phyloP scores from a whole-genome alignment of 495 filamentous ascomycete genomes.

The Rhypophila decipiens region DNA sequence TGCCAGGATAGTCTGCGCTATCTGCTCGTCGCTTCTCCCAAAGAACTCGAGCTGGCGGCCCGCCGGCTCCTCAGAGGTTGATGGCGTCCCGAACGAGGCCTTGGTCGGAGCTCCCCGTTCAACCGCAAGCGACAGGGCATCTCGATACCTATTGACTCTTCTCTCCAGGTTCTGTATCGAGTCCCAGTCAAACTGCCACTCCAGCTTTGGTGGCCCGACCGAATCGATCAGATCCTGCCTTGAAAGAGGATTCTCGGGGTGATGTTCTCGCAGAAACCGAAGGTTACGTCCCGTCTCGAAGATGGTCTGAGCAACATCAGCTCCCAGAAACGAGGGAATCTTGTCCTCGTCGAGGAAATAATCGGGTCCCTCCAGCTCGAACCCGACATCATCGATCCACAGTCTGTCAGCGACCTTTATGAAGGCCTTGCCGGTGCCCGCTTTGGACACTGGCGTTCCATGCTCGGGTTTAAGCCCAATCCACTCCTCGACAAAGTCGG shows the following conservation, averaged over 20 bases:
- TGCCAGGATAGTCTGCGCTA: conserved; percentile 41
- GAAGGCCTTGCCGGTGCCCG: conserved; percentile 46
- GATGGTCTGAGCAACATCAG: conserved; percentile 56
- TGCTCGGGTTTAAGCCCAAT: conserved; percentile 60
- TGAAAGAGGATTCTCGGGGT: conserved; percentile 72
- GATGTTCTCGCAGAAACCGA: conserved; percentile 62
- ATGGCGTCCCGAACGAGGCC: not conserved
- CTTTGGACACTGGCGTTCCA: conserved; percentile 40
- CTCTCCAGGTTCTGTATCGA: conserved; percentile 58
- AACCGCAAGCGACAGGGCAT: conserved; percentile 39
- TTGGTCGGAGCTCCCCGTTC: conserved; percentile 2
- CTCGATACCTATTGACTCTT: conserved; percentile 59
- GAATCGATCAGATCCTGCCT: conserved; percentile 37
- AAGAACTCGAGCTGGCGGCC: conserved; percentile 35
- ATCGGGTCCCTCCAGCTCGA: conserved; percentile 46
- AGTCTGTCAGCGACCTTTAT: conserved; percentile 54
- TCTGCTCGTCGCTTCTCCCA: conserved; percentile 42
- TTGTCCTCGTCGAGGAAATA: conserved; percentile 54
- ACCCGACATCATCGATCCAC: conserved; percentile 48
- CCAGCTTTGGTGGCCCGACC: conserved; percentile 49
- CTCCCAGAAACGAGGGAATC: conserved; percentile 61
- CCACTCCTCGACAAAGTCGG: conserved; percentile 67
- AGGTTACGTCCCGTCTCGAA: conserved; percentile 77
- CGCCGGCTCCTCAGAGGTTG: not conserved
- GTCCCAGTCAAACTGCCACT: conserved; percentile 73